Evolutionary conservation across 441 rosid species (phyloP).

Genomic region (Daphne laureola): DNA sequence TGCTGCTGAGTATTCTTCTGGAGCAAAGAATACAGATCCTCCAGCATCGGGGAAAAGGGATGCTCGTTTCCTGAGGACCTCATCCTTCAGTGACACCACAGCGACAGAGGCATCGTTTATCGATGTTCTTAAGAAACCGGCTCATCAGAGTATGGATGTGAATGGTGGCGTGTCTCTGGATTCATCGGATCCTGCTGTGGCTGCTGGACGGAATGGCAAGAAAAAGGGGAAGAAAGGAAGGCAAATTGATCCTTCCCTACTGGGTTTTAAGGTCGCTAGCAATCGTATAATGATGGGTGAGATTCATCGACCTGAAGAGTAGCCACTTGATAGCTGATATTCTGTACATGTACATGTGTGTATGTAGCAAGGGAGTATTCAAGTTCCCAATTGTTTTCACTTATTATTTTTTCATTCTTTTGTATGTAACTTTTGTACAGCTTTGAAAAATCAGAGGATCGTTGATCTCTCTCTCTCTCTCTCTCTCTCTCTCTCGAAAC

Average conservation of each 20-base stretch:
- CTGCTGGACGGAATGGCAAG: slow-evolving; percentile 45
- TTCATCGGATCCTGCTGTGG: slow-evolving; percentile 25
- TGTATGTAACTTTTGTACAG: slow-evolving; percentile 13
- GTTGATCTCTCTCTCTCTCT: no score
- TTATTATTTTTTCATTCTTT: slow-evolving; percentile 7
- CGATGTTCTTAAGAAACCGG: slow-evolving; percentile 43
- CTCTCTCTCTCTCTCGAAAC: no score
- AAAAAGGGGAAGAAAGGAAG: slow-evolving; percentile 85
- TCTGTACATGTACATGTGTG: slow-evolving; percentile 5
- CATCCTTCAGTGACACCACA: slow-evolving; percentile 33
- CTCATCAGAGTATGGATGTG: slow-evolving; percentile 20
- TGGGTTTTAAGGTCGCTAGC: slow-evolving; percentile 82
- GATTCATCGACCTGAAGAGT: slow-evolving; percentile 66
- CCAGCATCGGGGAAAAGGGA: slow-evolving; percentile 27
- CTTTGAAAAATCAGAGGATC: not conserved
- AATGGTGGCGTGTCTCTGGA: slow-evolving; percentile 15
- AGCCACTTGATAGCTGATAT: slow-evolving; percentile 5
- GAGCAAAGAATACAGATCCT: slow-evolving; percentile 7
- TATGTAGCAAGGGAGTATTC: no score
- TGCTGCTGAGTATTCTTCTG: slow-evolving; percentile 10
- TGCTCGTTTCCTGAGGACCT: slow-evolving; percentile 21
- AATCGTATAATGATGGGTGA: slow-evolving; percentile 87
- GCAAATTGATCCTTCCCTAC: slow-evolving; percentile 75
- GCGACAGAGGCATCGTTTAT: slow-evolving; percentile 44
- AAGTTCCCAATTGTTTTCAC: not conserved